Evolutionary conservation across 495 filamentous ascomycete genomes (phyloP), one percentile per base, ranked within the genome.

Genomic region (Neurospora sp.): DNA sequence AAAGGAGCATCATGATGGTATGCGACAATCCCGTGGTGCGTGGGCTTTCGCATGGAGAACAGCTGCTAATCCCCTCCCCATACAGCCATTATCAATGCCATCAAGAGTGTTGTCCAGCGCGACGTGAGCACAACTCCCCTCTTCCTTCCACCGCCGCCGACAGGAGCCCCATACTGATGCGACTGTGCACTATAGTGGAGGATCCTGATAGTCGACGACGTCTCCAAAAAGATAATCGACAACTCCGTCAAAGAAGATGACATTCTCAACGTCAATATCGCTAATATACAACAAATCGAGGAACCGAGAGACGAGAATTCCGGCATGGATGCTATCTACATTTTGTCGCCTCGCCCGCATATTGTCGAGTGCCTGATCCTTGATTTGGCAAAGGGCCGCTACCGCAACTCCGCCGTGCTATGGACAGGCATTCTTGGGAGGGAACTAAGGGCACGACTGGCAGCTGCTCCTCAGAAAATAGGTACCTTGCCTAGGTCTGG

Each of bases 281-380:
- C 94, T 72, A 96, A 96, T 82, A 92, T 98, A 82, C 94, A 97
- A 83, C 88, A 88, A 76, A 97, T 99, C 81, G 94, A 97, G 84
- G 87, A 96, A 70, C 88, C 88, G 77, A 89, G 96, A 77, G 88
- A 87, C 70, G 83, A 86, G 81, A 97, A 98, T 78, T 88, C 88
- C 69, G 89, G 91, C 71, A 97, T 96, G 92, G 95, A 97, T 81
- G 97, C 93, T 73, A 87, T 99, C 70, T 99, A 98, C 83, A 83
- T 99, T 74, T 86, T 99, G 38, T 92, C 94, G 4, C 92, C 96
- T 5, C 85, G 90, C 76, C 87, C 92, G 42, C 90, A 96, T 82
- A 92, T 97, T 73, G 91, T 98, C 73, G 93, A 97, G 72, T 99
- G 96, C 80, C 81, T 99, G 43, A 88, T 98, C 84, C 92, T 94